Evolutionary conservation across 495 filamentous ascomycete genomes (phyloP).

Genomic region (Podospora sp.): DNA sequence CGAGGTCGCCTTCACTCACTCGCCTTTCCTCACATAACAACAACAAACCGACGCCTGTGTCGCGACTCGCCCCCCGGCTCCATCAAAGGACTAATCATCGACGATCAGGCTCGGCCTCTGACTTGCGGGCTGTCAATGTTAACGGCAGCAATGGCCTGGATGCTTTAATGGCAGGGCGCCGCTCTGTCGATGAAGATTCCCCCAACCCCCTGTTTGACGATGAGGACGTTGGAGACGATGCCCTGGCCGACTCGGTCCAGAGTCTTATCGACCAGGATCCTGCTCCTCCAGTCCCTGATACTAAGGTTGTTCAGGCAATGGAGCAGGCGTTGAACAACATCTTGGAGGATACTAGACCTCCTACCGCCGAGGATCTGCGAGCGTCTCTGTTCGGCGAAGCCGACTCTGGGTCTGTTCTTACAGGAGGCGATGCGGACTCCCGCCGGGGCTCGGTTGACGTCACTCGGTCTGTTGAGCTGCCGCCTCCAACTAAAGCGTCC

Average conservation of each 20-base stretch:
- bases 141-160: slow-evolving; percentile 42
- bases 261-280: slow-evolving; percentile 53
- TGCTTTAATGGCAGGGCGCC: slow-evolving; percentile 38
- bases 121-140: slow-evolving; percentile 38
- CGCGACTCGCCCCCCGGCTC: slow-evolving; percentile 43
- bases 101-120: slow-evolving; percentile 49
- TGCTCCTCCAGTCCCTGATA: slow-evolving; percentile 49
- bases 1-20: slow-evolving; percentile 28
- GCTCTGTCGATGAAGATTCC: slow-evolving; percentile 51
- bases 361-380: slow-evolving; percentile 65
- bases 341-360: slow-evolving; percentile 68
- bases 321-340: slow-evolving; percentile 94
- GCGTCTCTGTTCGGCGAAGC: slow-evolving; percentile 57
- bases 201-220: slow-evolving; percentile 56
- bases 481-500: slow-evolving; percentile 52
- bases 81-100: slow-evolving; percentile 33
- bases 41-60: slow-evolving; percentile 42
- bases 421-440: slow-evolving; percentile 50
- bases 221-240: slow-evolving; percentile 55
- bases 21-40: slow-evolving; percentile 39
- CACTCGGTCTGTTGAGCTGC: slow-evolving; percentile 47
- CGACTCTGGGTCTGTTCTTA: slow-evolving; percentile 53
- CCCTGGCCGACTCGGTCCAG: slow-evolving; percentile 54
- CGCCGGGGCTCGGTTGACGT: slow-evolving; percentile 24
- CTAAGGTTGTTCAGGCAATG: slow-evolving; percentile 82